Evolutionary conservation across 2,329 filamentous ascomycete genomes (phyloP), one percentile per base, ranked within the genome.

Genomic region (Venturia oleaginea): DNA sequence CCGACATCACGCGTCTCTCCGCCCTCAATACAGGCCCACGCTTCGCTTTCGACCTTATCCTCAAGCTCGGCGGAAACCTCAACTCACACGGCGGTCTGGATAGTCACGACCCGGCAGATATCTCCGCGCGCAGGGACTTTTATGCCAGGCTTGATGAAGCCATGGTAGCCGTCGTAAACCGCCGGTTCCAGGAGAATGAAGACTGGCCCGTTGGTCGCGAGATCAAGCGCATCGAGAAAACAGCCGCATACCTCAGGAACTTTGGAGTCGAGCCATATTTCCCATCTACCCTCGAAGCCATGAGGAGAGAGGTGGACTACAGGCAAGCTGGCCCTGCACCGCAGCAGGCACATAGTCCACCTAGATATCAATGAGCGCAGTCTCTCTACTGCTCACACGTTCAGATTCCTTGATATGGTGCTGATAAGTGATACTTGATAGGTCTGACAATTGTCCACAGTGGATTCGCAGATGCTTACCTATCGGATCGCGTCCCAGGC

Each of bases 141-240:
- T 83, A 83, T 71, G 73, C 69, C 42, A 69, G 76, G 3, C 72
- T 83, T 3, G 80, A 83, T 66, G 72, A 75, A 55, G 76, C 77
- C 65, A 82, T 83, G 80, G 79, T 81, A 34, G 79, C 81, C 30
- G 78, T 83, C 34, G 80, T 83, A n/a, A 72, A 76, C 37, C 76
- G 79, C 40, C 73, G 80, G 17, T 81, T 82, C 69, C 78, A 78
- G 67, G 79, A 82, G 69, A 76, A 77, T 63, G 80, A 81, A 65
- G 78, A 80, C 63, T 83, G 80, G 80, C 76, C 78, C 30, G 79
- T 83, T 19, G 73, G 75, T 69, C 71, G 80, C 59, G 80, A 83
- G 70, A 80, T 83, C 68, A 82, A 82, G 77, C 74, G 80, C 62
- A 81, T 83, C 66, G 80, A 83, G 73, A 82, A 82, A 77, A 83